phyloP scores from a whole-genome alignment of 108 stramenopile species.

The Halocafeteria seosinensis region DNA sequence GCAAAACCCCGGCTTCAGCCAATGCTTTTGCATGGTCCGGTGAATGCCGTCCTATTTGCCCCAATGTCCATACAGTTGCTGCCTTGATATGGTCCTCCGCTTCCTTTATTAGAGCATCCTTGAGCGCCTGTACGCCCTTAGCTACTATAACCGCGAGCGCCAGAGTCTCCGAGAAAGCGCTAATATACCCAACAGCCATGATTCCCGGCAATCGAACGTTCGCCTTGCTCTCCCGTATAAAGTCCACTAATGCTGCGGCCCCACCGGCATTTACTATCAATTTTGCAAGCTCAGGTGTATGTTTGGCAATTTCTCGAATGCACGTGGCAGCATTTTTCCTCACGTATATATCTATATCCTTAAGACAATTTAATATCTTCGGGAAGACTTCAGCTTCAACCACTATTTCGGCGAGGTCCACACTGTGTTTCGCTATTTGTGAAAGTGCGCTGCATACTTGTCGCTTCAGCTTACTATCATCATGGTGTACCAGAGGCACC shows the following conservation, averaged over 20 bases:
- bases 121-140: slow-evolving; percentile 60
- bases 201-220: slow-evolving; percentile 45
- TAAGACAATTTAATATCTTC: slow-evolving; percentile 45
- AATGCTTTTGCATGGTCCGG: slow-evolving; percentile 45
- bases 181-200: slow-evolving; percentile 50
- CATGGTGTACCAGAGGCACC: slow-evolving; percentile 46
- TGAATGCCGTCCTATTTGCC: slow-evolving; percentile 48
- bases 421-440: slow-evolving; percentile 50
- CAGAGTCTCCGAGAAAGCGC: slow-evolving; percentile 49
- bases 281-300: slow-evolving; percentile 51
- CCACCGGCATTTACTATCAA: slow-evolving; percentile 51
- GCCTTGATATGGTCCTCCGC: slow-evolving; percentile 54
- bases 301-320: slow-evolving; percentile 51
- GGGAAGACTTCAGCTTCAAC: slow-evolving; percentile 59
- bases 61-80: slow-evolving; percentile 45
- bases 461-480: slow-evolving; percentile 51
- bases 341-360: slow-evolving; percentile 42
- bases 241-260: slow-evolving; percentile 48
- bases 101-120: slow-evolving; percentile 52
- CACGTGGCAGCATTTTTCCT: slow-evolving; percentile 50
- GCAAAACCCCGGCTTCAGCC: slow-evolving; percentile 45
- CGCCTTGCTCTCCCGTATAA: slow-evolving; percentile 38
- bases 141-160: slow-evolving; percentile 54
- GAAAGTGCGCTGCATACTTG: slow-evolving; percentile 49
- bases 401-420: slow-evolving; percentile 52